Base-by-base conservation (phyloP, 257 asterid species). In the Ilex aquifolium region DNA sequence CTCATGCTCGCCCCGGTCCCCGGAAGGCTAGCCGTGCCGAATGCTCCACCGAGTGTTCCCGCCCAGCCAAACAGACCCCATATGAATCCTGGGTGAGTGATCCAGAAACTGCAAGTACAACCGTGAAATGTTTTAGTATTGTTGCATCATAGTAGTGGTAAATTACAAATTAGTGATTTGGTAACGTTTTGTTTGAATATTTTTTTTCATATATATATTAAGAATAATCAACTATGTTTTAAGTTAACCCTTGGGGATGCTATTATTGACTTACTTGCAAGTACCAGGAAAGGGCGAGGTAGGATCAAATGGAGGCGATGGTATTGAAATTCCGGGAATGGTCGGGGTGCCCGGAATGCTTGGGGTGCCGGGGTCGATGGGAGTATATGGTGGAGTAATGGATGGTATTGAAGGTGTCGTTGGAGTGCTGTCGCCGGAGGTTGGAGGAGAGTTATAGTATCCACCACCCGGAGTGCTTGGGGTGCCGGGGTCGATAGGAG, bases 251-350 rank as follows among this genome's bases (percentile, higher is more conserved):
- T 46, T 46, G 15, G 0, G 40, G 7, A 46, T 4, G n/a, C 2
- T 11, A 10, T 10, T 46, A 14, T 21, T 17, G 27, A 83, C 95
- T 87, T 73, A 93, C 99, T 27, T 65, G 99, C 97, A 93, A 13
- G 96, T 76, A 50, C 88, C 86, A 55, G 96, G 94, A 46, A 15
- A 15, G 30, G 99, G 97, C 54, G 95, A 85, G 87, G 69, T 80
- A 30, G 98, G 98, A 63, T 84, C 82, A 12, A 79, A 76, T 1
- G 95, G 95, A 32, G 95, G 95, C 17, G 95, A 69, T 16, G 95
- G 91, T 2, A 73, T 36, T 10, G 80, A 44, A 67, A 78, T 69
- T 36, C 71, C 76, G 2, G 94, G 91, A 29, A 69, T 72, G 71
- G 44, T 39, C 36, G 86, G 83, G 30, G 78, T 70, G 14, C 79